A percentile compares a stretch with the other conserved stretches of the same genome.
phyloP scores from a whole-genome alignment of 2,329 filamentous ascomycete species.

The Aspergillus latus region DNA sequence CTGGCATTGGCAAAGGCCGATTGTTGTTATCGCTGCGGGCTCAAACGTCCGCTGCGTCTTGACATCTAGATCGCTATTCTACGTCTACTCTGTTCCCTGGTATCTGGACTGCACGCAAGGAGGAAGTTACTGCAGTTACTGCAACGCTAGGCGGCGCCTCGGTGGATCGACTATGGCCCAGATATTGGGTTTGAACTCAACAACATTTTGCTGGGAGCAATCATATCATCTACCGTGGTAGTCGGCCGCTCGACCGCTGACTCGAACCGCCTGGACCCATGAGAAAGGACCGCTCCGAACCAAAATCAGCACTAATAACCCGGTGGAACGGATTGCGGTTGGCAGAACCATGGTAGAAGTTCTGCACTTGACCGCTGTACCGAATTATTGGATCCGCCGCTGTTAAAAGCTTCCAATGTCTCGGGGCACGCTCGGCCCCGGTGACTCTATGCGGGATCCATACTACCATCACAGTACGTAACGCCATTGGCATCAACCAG shows the following conservation, averaged over 20 bases:
- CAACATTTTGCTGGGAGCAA: not conserved
- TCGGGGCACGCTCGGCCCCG: conserved; percentile 22
- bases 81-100: not conserved
- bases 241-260: not conserved
- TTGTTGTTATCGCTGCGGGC: not conserved
- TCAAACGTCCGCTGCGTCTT: not conserved
- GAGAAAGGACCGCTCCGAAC: conserved; percentile 10
- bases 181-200: not conserved
- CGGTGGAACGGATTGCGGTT: not conserved
- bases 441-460: not conserved
- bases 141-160: not conserved
- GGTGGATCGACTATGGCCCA: not conserved
- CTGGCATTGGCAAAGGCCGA: not conserved
- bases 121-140: not conserved
- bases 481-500: not conserved
- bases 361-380: not conserved
- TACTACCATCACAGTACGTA: not conserved
- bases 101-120: not conserved
- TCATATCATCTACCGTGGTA: not conserved
- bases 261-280: not conserved
- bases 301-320: not conserved
- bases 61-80: not conserved
- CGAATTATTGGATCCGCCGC: not conserved
- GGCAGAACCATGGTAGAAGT: not conserved
- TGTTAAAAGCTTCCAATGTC: not conserved